Base-by-base conservation (phyloP, 306 rosid genomes). In the Prunus armeniaca region DNA sequence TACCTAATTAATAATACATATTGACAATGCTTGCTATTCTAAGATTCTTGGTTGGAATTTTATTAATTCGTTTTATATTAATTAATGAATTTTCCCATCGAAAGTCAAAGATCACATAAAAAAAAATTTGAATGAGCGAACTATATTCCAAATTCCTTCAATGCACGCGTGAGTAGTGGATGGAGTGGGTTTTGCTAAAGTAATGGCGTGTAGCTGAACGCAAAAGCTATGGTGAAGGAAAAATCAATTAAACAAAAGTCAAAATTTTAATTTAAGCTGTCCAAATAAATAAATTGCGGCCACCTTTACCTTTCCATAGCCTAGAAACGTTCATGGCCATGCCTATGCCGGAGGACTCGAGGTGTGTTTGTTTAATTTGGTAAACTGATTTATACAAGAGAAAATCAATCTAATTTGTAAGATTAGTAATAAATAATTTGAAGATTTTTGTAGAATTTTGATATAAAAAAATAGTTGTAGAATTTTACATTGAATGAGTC, bases 331-430 rank as follows among this genome's bases (percentile, higher is more conserved):
- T 12, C 60, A 46, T 9, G 38, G 24, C 22, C 22, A 32, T 30
- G 67, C 63, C 49, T 50, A 19, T 18, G 1, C 74, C 28, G 4
- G 8, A 34, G 41, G 8, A 34, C 41, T 34, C 41, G 8, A 19
- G 74, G 45, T 52, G 49, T 30, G 15, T 20, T n/a, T 71, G 52
- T 54, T 54, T n/a, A 71, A 9, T 38, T 56, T 41, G 67, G 76
- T 73, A 43, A 73, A 73, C 76, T 17, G 3, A 41, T 51, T 30
- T 4, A 72, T 41, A 34, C 1, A 1, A 15, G 65, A 60, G 7
- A 60, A 60, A 60, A 60, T 18, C 38, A 6, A 12, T 24, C 18
- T 58, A 12, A 54, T 32, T 25, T 8, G 24, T 9, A 56, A 19
- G 15, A 19, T 4, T 18, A 52, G 11, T 5, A 12, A 18, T 18